These are phyloP conservation scores for Ophiostoma quercus DNA, from an alignment of 2,329 filamentous ascomycete species.

Conservation along the genomic window DNA sequence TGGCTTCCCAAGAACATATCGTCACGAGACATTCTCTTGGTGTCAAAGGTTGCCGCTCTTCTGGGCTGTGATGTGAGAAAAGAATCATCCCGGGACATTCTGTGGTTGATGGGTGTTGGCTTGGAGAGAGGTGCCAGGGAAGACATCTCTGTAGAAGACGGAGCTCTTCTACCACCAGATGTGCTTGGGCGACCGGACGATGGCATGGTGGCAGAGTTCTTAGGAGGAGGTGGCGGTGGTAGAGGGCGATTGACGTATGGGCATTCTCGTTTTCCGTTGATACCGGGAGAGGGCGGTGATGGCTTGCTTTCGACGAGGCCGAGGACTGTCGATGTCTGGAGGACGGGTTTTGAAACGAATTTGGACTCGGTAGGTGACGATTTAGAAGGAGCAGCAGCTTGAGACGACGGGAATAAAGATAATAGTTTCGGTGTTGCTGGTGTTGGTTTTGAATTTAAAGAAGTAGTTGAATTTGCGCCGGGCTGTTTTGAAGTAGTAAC, in stretches of 20 bases:
- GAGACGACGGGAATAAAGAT: background rate
- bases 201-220: slow-evolving; percentile 28
- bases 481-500: background rate
- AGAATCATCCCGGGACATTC: slow-evolving; percentile 43
- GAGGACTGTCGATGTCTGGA: background rate
- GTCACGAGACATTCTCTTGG: slow-evolving; percentile 39
- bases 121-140: background rate
- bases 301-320: background rate
- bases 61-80: slow-evolving; percentile 29
- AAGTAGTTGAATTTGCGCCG: background rate
- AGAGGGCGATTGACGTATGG: slow-evolving; percentile 34
- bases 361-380: background rate
- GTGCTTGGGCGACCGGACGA: slow-evolving; percentile 12
- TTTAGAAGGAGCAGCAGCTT: background rate
- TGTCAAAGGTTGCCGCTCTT: slow-evolving; percentile 17
- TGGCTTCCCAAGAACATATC: slow-evolving; percentile 35
- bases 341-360: background rate
- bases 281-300: slow-evolving; percentile 30
- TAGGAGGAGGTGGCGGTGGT: slow-evolving; percentile 31
- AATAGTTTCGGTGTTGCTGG: background rate
- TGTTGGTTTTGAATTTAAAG: background rate
- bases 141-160: background rate
- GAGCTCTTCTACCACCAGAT: background rate
- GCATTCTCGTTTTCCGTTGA: slow-evolving; percentile 30
- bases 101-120: slow-evolving; percentile 15